Conservation (phyloP, 2,329 filamentous ascomycete genomes). For the Neonectria hederae region DNA sequence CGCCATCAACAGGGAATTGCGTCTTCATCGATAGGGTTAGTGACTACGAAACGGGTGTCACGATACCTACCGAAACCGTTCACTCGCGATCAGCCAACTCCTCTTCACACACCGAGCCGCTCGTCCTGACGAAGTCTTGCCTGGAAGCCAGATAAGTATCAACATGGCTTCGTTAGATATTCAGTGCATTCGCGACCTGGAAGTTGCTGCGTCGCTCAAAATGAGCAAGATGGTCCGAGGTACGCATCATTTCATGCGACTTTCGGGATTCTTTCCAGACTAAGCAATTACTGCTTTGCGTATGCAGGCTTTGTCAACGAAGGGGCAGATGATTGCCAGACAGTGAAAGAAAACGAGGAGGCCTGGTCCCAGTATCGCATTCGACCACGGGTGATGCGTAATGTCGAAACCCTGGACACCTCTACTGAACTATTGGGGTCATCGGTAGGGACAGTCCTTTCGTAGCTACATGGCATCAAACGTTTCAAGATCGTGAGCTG, state of each 20-base stretch:
- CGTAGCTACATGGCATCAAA: not conserved
- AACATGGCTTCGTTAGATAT: constrained; percentile 4
- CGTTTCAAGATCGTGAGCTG: not conserved
- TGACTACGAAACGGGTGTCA: not conserved
- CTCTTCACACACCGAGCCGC: not conserved
- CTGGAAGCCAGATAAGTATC: not conserved
- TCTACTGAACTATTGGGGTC: constrained; percentile 14
- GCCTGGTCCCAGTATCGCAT: constrained; percentile 21
- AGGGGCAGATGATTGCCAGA: constrained; percentile 21
- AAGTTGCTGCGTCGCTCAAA: constrained; percentile 13
- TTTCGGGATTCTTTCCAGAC: not conserved
- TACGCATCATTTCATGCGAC: not conserved
- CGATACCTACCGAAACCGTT: not conserved
- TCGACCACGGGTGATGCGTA: constrained; percentile 17
- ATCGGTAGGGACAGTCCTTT: not conserved
- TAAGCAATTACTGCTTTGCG: not conserved
- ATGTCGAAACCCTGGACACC: constrained; percentile 12
- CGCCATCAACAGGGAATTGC: not conserved
- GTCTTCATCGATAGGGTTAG: not conserved
- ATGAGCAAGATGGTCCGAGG: constrained; percentile 21
- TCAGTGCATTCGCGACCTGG: constrained; percentile 20
- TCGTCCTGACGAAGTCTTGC: not conserved
- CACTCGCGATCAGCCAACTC: not conserved
- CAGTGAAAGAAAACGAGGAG: constrained; percentile 15
- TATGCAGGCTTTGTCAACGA: constrained; percentile 18